phyloP scores from a whole-genome alignment of 1,284 basidiomycete genomes.

The Ganoderma leucocontextum region DNA sequence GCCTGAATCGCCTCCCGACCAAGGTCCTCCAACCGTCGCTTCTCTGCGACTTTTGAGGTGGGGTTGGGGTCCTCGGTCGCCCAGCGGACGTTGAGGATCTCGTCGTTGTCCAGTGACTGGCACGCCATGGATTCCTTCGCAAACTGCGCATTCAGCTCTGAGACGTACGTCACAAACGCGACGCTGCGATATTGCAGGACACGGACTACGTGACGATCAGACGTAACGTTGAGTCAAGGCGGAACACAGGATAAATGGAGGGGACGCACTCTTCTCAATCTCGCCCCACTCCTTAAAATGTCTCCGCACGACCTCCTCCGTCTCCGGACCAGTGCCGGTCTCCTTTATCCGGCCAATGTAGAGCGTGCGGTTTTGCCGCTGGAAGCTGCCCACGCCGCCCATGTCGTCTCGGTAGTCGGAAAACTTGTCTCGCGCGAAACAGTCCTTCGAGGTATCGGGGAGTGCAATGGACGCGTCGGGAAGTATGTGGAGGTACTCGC shows the following conservation, averaged over 20 bases:
- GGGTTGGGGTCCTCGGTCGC: slow-evolving; percentile 98
- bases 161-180: slow-evolving; percentile 95
- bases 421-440: slow-evolving; percentile 97
- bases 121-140: slow-evolving; percentile 99
- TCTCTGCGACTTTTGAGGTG: slow-evolving; percentile 84
- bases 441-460: slow-evolving; percentile 94
- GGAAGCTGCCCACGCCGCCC: slow-evolving; percentile 98
- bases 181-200: slow-evolving; percentile 95
- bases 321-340: slow-evolving; percentile 86
- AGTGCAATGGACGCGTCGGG: slow-evolving; percentile 76
- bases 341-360: slow-evolving; percentile 96
- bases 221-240: not conserved
- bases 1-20: slow-evolving; percentile 88
- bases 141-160: slow-evolving; percentile 91
- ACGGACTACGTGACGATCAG: slow-evolving; percentile 62
- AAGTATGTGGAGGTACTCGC: slow-evolving; percentile 92
- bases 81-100: slow-evolving; percentile 98
- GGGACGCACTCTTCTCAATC: slow-evolving; percentile 85
- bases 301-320: slow-evolving; percentile 86
- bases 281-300: slow-evolving; percentile 99
- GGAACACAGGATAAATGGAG: slow-evolving; percentile 11
- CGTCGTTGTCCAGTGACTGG: slow-evolving; percentile 97
- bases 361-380: slow-evolving; percentile 91
- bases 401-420: slow-evolving; percentile 98
- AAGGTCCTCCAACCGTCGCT: slow-evolving; percentile 79